Percentiles rank a stretch among this genome's conserved stretches.
Conservation (phyloP, 2,329 filamentous ascomycete genomes). For the Emmonsiellopsis sp. region DNA sequence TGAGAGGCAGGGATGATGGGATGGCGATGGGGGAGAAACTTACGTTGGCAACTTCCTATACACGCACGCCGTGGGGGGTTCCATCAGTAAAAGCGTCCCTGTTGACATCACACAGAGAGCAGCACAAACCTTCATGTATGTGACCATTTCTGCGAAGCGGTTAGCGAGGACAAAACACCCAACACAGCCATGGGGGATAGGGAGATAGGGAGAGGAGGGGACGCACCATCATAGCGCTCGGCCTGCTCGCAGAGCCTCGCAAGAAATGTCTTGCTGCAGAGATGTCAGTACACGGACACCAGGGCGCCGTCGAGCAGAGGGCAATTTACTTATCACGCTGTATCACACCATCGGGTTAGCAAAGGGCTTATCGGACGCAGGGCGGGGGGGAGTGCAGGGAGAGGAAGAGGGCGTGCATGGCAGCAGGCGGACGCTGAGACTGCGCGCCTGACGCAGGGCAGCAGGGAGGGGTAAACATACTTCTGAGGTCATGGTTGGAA, state of each 20-base stretch:
- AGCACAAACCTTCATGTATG: slow-evolving; percentile 80
- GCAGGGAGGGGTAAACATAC: slow-evolving; percentile 36
- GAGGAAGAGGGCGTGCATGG: slow-evolving; percentile 13
- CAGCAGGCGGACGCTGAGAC: slow-evolving; percentile 15
- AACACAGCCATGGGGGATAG: background rate
- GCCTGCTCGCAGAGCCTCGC: slow-evolving; percentile 99
- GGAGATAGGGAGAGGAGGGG: background rate
- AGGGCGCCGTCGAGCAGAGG: slow-evolving; percentile 16
- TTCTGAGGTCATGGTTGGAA: slow-evolving; percentile 51
- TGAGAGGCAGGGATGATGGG: slow-evolving; percentile 5
- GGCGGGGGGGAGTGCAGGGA: slow-evolving; percentile 7
- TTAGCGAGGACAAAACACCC: slow-evolving; percentile 9
- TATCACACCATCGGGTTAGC: slow-evolving; percentile 22
- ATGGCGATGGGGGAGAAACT: slow-evolving; percentile 16
- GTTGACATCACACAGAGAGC: background rate
- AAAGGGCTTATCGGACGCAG: slow-evolving; percentile 30
- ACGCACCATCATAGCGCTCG: slow-evolving; percentile 93
- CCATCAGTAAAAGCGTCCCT: slow-evolving; percentile 3
- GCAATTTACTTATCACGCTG: slow-evolving; percentile 60
- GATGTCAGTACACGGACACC: slow-evolving; percentile 27
- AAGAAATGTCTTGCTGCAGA: slow-evolving; percentile 94
- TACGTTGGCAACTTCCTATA: slow-evolving; percentile 88
- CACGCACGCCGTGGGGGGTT: background rate
- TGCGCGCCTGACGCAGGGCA: slow-evolving; percentile 23
- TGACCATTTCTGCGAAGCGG: slow-evolving; percentile 69